Percentiles rank a stretch among this genome's conserved stretches.
Conservation (phyloP, 805 yeast species). For the Wickerhamomyces silvicola region DNA sequence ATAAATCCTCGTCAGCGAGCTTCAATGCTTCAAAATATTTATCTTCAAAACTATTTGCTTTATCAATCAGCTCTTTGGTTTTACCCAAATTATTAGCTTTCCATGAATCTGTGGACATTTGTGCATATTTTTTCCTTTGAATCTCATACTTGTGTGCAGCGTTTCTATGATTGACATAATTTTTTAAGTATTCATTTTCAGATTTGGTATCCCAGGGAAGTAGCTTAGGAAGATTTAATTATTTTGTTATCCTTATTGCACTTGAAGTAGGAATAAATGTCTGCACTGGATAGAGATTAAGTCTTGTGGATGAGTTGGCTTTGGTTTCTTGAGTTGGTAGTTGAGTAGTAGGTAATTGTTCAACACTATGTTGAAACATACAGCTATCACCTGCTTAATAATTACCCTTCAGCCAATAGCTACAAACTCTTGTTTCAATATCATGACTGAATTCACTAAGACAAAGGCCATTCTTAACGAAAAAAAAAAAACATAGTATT, state of each 20-base stretch:
- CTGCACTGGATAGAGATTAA: slow-evolving; percentile 1
- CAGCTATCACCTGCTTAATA: slow-evolving; percentile 38
- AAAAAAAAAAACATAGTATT: slow-evolving; percentile 35
- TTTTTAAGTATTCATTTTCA: slow-evolving; percentile 6
- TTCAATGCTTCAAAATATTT: slow-evolving; percentile 15
- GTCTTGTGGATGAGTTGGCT: slow-evolving; percentile 6
- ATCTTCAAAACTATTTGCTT: slow-evolving; percentile 18
- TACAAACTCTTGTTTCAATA: slow-evolving; percentile 33
- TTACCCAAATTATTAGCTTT: slow-evolving; percentile 17
- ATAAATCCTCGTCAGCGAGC: slow-evolving; percentile 22
- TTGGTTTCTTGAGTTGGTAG: slow-evolving; percentile 6
- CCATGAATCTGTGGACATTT: slow-evolving; percentile 22
- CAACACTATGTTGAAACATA: slow-evolving; percentile 30
- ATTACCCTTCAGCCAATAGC: slow-evolving; percentile 40
- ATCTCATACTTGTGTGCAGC: slow-evolving; percentile 16
- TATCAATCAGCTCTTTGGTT: slow-evolving; percentile 22
- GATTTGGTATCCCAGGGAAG: slow-evolving; percentile 20
- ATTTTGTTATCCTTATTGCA: slow-evolving; percentile 10
- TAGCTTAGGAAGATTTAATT: slow-evolving; percentile 15
- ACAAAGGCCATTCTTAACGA: slow-evolving; percentile 35
- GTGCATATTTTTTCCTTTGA: slow-evolving; percentile 21
- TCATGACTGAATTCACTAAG: slow-evolving; percentile 40
- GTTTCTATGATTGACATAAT: slow-evolving; percentile 10
- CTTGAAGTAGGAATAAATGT: slow-evolving; percentile 5
- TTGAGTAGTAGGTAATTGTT: slow-evolving; percentile 1